These are phyloP conservation scores for Novakomyces olei DNA, from an alignment of 805 yeast species.

Conservation along the genomic window DNA sequence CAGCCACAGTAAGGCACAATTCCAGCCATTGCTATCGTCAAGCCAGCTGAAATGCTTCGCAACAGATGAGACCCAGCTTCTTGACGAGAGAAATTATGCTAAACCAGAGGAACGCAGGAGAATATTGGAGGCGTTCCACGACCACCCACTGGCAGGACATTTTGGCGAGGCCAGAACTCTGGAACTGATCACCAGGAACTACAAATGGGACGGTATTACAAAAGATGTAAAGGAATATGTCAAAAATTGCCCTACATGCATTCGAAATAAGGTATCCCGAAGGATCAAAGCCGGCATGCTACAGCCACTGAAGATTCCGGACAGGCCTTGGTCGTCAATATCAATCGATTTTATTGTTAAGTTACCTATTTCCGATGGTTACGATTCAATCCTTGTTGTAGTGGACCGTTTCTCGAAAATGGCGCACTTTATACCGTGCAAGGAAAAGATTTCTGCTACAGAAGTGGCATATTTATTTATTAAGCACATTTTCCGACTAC, in stretches of 20 bases:
- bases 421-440: no score
- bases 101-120: not conserved
- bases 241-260: not conserved
- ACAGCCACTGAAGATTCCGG: not conserved
- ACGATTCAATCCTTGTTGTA: no score
- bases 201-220: not conserved
- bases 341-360: not conserved
- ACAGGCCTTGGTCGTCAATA: not conserved
- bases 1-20: not conserved
- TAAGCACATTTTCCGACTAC: no score
- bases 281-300: not conserved
- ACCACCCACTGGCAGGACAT: constrained; percentile 2
- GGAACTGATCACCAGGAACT: not conserved
- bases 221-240: not conserved
- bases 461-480: no score
- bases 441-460: no score
- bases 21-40: no score
- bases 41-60: no score
- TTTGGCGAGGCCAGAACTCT: constrained; percentile 1
- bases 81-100: no score
- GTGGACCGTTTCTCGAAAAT: no score
- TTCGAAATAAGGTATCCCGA: not conserved
- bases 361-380: no score
- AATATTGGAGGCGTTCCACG: constrained; percentile 2
- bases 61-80: not conserved